phyloP scores from a whole-genome alignment of 1,139 yeast genomes.

The Martiniozyma asiatica region DNA sequence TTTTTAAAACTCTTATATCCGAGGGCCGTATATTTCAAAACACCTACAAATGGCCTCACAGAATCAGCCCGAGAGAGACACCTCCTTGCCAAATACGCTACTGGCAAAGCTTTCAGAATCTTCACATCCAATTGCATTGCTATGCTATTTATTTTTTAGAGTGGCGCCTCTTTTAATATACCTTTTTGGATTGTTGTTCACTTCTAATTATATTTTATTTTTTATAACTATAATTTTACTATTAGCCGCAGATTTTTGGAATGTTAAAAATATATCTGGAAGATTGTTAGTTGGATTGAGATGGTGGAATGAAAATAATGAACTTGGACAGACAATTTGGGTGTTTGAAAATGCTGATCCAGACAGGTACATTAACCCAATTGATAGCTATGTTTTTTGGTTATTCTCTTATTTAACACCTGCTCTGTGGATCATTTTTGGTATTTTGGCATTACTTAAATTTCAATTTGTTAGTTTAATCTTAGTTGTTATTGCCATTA shows the following conservation, averaged over 20 bases:
- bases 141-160: constrained; percentile 54
- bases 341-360: constrained; percentile 86
- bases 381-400: constrained; percentile 89
- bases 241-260: constrained; percentile 87
- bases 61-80: too few relatives aligned
- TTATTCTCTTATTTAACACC: constrained; percentile 64
- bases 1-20: too few relatives aligned
- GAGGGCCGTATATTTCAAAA: too few relatives aligned
- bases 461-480: constrained; percentile 66
- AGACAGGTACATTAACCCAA: constrained; percentile 71
- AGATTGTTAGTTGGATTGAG: constrained; percentile 81
- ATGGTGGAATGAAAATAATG: constrained; percentile 80
- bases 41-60: too few relatives aligned
- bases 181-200: constrained; percentile 57
- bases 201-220: constrained; percentile 56
- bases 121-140: constrained; percentile 71
- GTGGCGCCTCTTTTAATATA: constrained; percentile 54
- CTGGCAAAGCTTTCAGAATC: constrained; percentile 42
- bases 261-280: constrained; percentile 83
- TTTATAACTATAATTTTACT: constrained; percentile 68
- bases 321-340: constrained; percentile 69
- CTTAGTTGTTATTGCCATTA: constrained; percentile 51
- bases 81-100: constrained; percentile 18
- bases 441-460: constrained; percentile 63
- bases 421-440: constrained; percentile 60